Base-by-base conservation (phyloP, 768 basidiomycete species). In the Psilocybe tampanensis region DNA sequence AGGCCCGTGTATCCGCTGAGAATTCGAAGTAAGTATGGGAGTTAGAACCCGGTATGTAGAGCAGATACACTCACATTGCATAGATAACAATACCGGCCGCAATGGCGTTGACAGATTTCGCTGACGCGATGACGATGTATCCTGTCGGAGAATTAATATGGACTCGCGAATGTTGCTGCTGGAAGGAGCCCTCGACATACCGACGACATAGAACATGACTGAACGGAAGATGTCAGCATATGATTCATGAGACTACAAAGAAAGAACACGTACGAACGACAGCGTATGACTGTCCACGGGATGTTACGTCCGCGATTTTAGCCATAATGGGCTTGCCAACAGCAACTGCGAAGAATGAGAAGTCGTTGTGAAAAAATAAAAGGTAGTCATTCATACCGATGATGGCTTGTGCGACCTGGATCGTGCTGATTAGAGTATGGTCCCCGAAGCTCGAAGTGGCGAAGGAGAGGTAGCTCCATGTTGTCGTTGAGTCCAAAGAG, bases 401-500 rank as follows among this genome's bases (percentile, higher is more conserved):
- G 43, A 84, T 81, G 1, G 75, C 70, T 64, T 85, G 82, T 1
- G 80, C 82, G 7, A 78, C 76, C 52, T 81, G 74, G 45, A 88
- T 83, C 3, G 85, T 76, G 18, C 80, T 76, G 43, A 87, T 74
- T 6, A 85, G 70, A 57, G 80, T 82, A 64, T 86, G 86, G 39
- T 77, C 70, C 3, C 72, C 73, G 47, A 86, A 83, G 23, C 72
- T 73, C 15, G 82, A 84, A 15, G 78, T 75, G 12, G 88, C 86
- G 55, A 79, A 85, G 45, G 73, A 68, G 24, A 88, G 79, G 68
- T 89, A 91, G 52, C 78, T 80, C 61, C 75, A 86, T 1, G 89
- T 91, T 7, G 89, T 91, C 17, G 82, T 79, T 19, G 81, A 77
- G 58, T 91, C 90, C 26, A 92, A 76, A 0, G 89, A 89, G 69